phyloP scores from a whole-genome alignment of 106 monocot genomes.

The Dioscorea dumetorum region DNA sequence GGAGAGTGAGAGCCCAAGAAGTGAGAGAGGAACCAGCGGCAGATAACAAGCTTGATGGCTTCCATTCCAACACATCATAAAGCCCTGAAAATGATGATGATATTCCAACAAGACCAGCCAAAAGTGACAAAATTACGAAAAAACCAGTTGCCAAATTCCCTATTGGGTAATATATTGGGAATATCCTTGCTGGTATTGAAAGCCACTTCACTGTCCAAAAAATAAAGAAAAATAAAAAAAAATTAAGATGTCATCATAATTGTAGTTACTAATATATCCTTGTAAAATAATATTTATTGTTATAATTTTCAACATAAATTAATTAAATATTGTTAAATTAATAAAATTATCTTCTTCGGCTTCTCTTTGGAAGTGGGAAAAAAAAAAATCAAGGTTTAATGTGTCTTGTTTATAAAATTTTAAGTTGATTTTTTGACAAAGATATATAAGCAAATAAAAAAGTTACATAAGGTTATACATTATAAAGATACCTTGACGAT shows the following conservation, averaged over 20 bases:
- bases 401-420: no score
- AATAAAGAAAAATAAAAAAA: neutral
- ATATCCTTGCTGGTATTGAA: slow-evolving; percentile 41
- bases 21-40: slow-evolving; percentile 60
- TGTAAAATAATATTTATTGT: no score
- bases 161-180: slow-evolving; percentile 81
- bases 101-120: slow-evolving; percentile 61
- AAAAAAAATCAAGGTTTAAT: no score
- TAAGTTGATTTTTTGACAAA: no score
- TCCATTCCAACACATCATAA: slow-evolving; percentile 34
- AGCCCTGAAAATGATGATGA: slow-evolving; percentile 58
- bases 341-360: no score
- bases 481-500: no score
- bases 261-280: no score
- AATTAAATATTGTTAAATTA: no score
- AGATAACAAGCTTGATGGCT: slow-evolving; percentile 39
- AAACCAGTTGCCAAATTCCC: slow-evolving; percentile 91
- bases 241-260: neutral
- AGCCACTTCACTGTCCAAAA: slow-evolving; percentile 21
- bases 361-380: no score
- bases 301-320: no score
- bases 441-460: no score
- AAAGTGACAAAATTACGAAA: slow-evolving; percentile 60
- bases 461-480: no score
- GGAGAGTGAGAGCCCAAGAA: slow-evolving; percentile 70